Percentiles rank a stretch among this genome's conserved stretches.
Conservation (phyloP, 768 basidiomycete species). For the Suillus fuscotomentosus region DNA sequence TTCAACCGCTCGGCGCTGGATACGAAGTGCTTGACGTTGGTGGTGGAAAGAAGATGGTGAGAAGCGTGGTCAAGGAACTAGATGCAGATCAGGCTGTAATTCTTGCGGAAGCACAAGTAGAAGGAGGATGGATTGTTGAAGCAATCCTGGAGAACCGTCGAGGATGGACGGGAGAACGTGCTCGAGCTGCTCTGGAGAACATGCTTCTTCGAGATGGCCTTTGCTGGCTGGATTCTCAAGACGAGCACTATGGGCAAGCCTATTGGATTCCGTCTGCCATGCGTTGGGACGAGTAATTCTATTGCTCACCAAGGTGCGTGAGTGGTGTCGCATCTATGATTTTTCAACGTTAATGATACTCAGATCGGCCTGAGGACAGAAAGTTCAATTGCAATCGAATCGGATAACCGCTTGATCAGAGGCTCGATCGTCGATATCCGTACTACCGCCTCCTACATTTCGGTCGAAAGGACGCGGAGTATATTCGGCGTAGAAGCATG, state of each 20-base stretch:
- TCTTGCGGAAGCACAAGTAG: slow-evolving; percentile 67
- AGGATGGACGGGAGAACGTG: slow-evolving; percentile 80
- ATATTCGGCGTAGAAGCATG: background rate
- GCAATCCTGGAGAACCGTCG: slow-evolving; percentile 55
- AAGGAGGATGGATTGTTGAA: slow-evolving; percentile 70
- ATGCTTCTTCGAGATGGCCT: slow-evolving; percentile 89
- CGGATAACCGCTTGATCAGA: background rate
- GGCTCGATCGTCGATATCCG: background rate
- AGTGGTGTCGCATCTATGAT: background rate
- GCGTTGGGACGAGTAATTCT: slow-evolving; percentile 67
- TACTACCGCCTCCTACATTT: background rate
- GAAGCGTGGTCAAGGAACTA: slow-evolving; percentile 86
- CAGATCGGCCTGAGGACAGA: background rate
- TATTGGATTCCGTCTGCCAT: slow-evolving; percentile 92
- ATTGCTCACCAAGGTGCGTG: background rate
- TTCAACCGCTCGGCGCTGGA: slow-evolving; percentile 88
- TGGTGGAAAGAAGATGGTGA: slow-evolving; percentile 72
- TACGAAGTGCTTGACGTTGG: slow-evolving; percentile 81
- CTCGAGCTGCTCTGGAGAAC: slow-evolving; percentile 77
- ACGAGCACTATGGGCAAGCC: slow-evolving; percentile 56
- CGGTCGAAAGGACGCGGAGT: background rate
- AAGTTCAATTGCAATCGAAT: background rate
- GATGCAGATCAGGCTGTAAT: slow-evolving; percentile 88
- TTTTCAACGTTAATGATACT: background rate
- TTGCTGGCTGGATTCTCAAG: slow-evolving; percentile 95